Evolutionary conservation across 2,329 filamentous ascomycete species (phyloP).

Genomic region (Bisporella sp.): DNA sequence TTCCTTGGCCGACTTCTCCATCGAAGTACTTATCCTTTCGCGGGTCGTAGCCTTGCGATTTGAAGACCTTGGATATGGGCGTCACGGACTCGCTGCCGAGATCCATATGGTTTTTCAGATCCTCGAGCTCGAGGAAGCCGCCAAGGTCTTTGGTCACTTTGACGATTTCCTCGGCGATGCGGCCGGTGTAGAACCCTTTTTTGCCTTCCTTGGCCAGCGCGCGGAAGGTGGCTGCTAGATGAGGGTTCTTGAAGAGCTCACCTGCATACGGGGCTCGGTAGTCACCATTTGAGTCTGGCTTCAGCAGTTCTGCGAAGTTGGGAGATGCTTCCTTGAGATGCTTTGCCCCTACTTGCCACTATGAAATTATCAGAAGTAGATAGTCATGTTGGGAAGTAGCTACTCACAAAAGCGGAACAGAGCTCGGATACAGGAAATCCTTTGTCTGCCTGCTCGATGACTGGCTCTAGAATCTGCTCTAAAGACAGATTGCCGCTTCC

Average conservation of each 20-base stretch:
- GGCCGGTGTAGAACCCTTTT: slow-evolving; percentile 82
- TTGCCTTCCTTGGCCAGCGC: slow-evolving; percentile 74
- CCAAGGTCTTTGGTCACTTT: slow-evolving; percentile 71
- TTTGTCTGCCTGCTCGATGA: slow-evolving; percentile 77
- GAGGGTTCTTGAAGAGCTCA: slow-evolving; percentile 83
- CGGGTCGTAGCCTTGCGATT: slow-evolving; percentile 52
- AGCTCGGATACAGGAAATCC: slow-evolving; percentile 87
- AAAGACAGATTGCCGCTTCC: slow-evolving; percentile 79
- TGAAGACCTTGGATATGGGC: slow-evolving; percentile 76
- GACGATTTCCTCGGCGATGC: slow-evolving; percentile 73
- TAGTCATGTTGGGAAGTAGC: neutral
- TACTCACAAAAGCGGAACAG: slow-evolving; percentile 22
- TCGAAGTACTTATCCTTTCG: slow-evolving; percentile 37
- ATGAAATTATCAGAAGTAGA: slow-evolving; percentile 2
- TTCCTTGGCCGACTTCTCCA: slow-evolving; percentile 31
- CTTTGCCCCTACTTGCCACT: slow-evolving; percentile 68
- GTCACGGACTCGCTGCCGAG: slow-evolving; percentile 72
- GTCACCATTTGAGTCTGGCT: slow-evolving; percentile 64
- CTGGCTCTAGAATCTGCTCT: slow-evolving; percentile 72
- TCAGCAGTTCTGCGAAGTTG: slow-evolving; percentile 83
- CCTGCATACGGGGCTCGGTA: slow-evolving; percentile 69
- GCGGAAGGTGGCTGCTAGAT: slow-evolving; percentile 74
- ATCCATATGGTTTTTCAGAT: slow-evolving; percentile 71
- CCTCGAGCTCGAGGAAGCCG: slow-evolving; percentile 70
- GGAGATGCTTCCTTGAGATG: slow-evolving; percentile 67